phyloP scores from a whole-genome alignment of 805 yeast genomes.

The Tetrapisispora nanseiensis region DNA sequence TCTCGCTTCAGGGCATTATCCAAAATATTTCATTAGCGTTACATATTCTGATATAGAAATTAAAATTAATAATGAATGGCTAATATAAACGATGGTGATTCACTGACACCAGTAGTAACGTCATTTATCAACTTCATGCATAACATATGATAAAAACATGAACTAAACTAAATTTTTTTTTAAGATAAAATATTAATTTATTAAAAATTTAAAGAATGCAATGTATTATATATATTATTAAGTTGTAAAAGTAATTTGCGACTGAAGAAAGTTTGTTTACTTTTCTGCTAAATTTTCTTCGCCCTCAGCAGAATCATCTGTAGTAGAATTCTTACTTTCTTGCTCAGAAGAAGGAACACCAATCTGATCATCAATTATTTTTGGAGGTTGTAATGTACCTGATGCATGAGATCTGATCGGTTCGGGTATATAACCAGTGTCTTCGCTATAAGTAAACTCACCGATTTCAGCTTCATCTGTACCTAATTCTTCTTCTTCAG shows the following conservation, averaged over 20 bases:
- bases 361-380: conserved; percentile 30
- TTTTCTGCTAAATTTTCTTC: neutral
- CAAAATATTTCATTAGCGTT: too few relatives aligned
- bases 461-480: conserved; percentile 87
- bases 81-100: too few relatives aligned
- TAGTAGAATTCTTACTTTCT: neutral
- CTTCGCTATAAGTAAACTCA: conserved; percentile 67
- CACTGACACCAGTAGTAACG: too few relatives aligned
- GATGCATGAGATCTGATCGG: conserved; percentile 54
- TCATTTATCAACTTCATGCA: too few relatives aligned
- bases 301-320: neutral
- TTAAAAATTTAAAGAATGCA: too few relatives aligned
- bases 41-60: neutral
- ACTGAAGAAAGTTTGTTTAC: too few relatives aligned
- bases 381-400: conserved; percentile 17
- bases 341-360: neutral
- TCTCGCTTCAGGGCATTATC: neutral
- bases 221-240: neutral
- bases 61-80: too few relatives aligned
- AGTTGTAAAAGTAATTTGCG: neutral
- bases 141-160: too few relatives aligned
- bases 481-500: conserved; percentile 82
- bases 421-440: conserved; percentile 56
- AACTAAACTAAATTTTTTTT: too few relatives aligned
- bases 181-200: too few relatives aligned